Conservation (phyloP, 2,329 filamentous ascomycete genomes). For the Lachnellula suecica region DNA sequence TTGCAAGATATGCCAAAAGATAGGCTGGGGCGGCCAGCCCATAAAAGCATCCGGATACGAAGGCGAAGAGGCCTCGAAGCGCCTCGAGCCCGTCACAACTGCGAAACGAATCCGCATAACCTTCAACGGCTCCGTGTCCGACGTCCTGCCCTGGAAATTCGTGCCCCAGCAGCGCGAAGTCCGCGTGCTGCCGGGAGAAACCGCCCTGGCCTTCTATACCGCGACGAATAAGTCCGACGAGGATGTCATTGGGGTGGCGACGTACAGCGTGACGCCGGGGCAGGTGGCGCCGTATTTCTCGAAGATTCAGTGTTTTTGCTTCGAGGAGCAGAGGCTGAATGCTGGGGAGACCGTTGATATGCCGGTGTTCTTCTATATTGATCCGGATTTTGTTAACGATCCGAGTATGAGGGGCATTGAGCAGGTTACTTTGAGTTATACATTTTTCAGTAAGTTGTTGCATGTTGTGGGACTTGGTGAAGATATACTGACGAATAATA, state of each 20-base stretch:
- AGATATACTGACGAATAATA: conserved; percentile 42
- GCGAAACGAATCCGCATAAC: conserved; percentile 89
- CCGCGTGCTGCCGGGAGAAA: conserved; percentile 91
- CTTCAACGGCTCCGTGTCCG: conserved; percentile 93
- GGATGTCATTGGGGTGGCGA: conserved; percentile 97
- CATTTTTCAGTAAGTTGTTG: conserved; percentile 86
- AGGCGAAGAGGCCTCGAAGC: conserved; percentile 66
- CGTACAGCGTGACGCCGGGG: conserved; percentile 93
- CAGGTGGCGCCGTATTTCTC: conserved; percentile 97
- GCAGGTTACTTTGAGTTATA: conserved; percentile 94
- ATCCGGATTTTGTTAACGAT: conserved; percentile 91
- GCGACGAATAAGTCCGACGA: conserved; percentile 86
- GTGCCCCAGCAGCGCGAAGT: conserved; percentile 96
- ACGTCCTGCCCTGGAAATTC: conserved; percentile 97
- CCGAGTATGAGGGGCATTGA: conserved; percentile 91
- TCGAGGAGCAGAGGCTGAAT: conserved; percentile 92
- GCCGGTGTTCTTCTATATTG: conserved; percentile 99
- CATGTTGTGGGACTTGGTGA: not conserved
- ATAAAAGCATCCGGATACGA: conserved; percentile 75
- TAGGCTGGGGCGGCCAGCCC: conserved; percentile 90
- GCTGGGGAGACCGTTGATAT: conserved; percentile 98
- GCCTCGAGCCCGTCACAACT: conserved; percentile 76
- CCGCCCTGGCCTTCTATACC: conserved; percentile 94
- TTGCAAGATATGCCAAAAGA: conserved; percentile 74
- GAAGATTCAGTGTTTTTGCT: conserved; percentile 99